Base-by-base conservation (phyloP, 2,329 filamentous ascomycete genomes). In the Diaporthe citri region DNA sequence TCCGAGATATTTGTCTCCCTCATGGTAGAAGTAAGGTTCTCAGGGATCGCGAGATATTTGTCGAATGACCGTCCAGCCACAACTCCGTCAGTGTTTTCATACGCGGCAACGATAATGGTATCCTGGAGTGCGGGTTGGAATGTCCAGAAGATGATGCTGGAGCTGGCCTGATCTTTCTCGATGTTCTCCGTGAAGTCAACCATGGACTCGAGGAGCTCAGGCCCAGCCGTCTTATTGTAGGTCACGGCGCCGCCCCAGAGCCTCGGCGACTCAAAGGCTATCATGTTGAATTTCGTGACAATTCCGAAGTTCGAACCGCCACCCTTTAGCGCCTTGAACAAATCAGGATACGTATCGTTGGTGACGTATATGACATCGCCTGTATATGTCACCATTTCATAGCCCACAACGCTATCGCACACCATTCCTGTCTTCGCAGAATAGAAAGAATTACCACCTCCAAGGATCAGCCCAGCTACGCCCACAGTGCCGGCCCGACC, bases 401-500 rank as follows among this genome's bases (percentile, higher is more conserved):
- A 66, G 10, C 60, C 60, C 5, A 66, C 60, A 1, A 66, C 60
- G 25, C 34, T 66, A 3, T 66, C 60, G 7, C 60, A 66, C 0
- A 66, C 60, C 60, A 66, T 51, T 2, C 60, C 60, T 3, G 12
- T 66, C 60, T 36, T 66, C 3, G 70, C 59, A 2, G 70, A 72
- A 31, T 60, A 64, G 17, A 72, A 72, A 22, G 70, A 72, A 20
- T 52, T 64, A 22, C 70, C 70, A 12, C 70, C 70, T 3, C 70
- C 70, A 15, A 60, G 56, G 28, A 72, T 64, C 13, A 64, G 59
- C 1, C 70, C 70, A 8, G 43, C 70, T 2, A 60, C 70, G 20
- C 70, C 70, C 15, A 72, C 59, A 17, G 56, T 60, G 15, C 70
- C 70, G 22, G 70, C 70, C 12, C 70, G 70, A 7, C 56, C 70